phyloP scores from a whole-genome alignment of 768 basidiomycete genomes.

The Amanita exitialis region DNA sequence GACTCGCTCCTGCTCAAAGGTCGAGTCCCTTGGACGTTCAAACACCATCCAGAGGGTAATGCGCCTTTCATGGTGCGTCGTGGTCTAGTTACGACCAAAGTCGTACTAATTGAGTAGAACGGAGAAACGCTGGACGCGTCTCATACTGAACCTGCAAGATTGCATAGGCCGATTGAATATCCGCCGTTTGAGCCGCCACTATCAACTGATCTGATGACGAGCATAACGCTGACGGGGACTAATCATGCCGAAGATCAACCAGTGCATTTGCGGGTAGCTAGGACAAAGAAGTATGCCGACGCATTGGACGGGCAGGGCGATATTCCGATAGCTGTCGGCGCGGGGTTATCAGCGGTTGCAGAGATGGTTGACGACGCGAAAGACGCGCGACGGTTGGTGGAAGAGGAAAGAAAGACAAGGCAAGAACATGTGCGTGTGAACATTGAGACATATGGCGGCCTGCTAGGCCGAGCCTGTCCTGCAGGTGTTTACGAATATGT shows the following conservation, averaged over 20 bases:
- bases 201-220: conserved; percentile 89
- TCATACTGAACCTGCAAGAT: conserved; percentile 58
- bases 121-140: conserved; percentile 43
- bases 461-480: conserved; percentile 86
- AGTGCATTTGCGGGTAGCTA: conserved; percentile 68
- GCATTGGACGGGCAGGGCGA: conserved; percentile 16
- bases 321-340: conserved; percentile 16
- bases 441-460: conserved; percentile 70
- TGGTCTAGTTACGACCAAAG: neutral
- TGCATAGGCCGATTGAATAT: conserved; percentile 72
- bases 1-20: conserved; percentile 83
- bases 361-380: conserved; percentile 14
- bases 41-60: conserved; percentile 34
- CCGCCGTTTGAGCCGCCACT: conserved; percentile 82
- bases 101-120: conserved; percentile 6
- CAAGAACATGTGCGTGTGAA: conserved; percentile 68
- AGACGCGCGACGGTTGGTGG: conserved; percentile 25
- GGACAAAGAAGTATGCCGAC: conserved; percentile 19
- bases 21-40: conserved; percentile 87
- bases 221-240: conserved; percentile 82
- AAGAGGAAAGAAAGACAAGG: conserved; percentile 25
- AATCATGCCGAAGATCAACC: conserved; percentile 98
- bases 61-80: conserved; percentile 16
- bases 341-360: conserved; percentile 17
- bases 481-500: conserved; percentile 98